Conservation (phyloP, 768 basidiomycete species). For the Panaeolus cyanescens region DNA sequence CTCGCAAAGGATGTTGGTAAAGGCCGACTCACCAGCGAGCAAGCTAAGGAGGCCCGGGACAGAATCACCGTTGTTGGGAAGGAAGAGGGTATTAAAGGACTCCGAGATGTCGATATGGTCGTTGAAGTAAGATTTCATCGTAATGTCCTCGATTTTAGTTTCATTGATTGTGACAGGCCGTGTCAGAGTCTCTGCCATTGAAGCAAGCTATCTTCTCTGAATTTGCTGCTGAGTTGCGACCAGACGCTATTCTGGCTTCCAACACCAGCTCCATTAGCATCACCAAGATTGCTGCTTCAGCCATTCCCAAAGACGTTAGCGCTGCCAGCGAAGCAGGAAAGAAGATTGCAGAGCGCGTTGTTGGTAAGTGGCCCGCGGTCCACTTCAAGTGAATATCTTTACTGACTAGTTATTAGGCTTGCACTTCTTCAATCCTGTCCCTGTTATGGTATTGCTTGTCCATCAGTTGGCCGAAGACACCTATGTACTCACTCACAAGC, state of each 20-base stretch:
- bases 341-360: constrained; percentile 70
- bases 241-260: constrained; percentile 80
- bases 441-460: constrained; percentile 75
- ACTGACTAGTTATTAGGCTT: constrained; percentile 49
- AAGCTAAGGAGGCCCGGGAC: constrained; percentile 73
- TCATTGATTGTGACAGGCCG: constrained; percentile 56
- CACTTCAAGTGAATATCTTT: neutral
- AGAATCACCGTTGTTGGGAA: constrained; percentile 62
- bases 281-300: constrained; percentile 88
- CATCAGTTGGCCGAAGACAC: neutral
- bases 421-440: constrained; percentile 97
- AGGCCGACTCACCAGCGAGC: constrained; percentile 65
- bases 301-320: constrained; percentile 57
- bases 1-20: constrained; percentile 90
- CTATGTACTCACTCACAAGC: neutral
- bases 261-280: constrained; percentile 96
- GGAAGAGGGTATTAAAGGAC: constrained; percentile 48
- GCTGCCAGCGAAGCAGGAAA: constrained; percentile 66
- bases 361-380: constrained; percentile 53
- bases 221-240: constrained; percentile 67
- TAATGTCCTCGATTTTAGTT: neutral
- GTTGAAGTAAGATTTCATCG: constrained; percentile 60
- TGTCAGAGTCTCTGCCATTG: constrained; percentile 78
- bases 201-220: constrained; percentile 78
- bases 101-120: constrained; percentile 88